Evolutionary conservation across 345 rosid genomes (phyloP).

Genomic region (Arabidopsis suecica): DNA sequence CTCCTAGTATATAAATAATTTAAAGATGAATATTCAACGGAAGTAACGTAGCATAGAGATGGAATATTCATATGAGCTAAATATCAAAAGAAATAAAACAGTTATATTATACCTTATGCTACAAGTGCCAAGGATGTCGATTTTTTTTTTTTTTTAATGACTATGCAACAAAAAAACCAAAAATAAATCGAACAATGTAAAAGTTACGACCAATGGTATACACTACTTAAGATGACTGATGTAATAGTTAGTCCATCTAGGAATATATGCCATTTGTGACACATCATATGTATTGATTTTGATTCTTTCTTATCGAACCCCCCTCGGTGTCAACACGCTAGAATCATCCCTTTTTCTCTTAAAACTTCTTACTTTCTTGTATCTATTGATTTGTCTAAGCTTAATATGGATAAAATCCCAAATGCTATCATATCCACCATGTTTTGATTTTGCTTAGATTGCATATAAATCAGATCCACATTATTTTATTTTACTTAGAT

Average conservation of each 20-base stretch:
- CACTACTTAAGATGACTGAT: constrained; percentile 27
- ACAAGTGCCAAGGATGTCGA: not conserved
- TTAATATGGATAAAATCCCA: not conserved
- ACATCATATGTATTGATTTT: constrained; percentile 42
- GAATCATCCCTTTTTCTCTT: constrained; percentile 36
- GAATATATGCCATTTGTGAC: constrained; percentile 46
- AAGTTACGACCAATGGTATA: constrained; percentile 30
- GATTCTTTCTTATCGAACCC: constrained; percentile 58
- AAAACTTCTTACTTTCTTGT: not conserved
- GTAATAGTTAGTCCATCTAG: constrained; percentile 35
- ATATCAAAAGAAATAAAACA: not conserved
- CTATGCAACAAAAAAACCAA: not conserved
- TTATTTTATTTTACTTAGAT: too few species aligned
- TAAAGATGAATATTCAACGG: constrained; percentile 19
- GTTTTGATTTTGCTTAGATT: not conserved
- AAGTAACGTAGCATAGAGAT: constrained; percentile 6
- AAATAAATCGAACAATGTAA: not conserved
- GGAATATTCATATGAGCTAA: constrained; percentile 30
- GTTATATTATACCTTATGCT: constrained; percentile 16
- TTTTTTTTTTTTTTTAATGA: not conserved
- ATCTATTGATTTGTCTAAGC: constrained; percentile 3
- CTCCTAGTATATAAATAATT: not conserved
- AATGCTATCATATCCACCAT: not conserved
- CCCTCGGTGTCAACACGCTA: constrained; percentile 49
- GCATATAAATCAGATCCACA: not conserved